phyloP scores from a whole-genome alignment of 1,284 basidiomycete genomes.

The Flammula alnicola region DNA sequence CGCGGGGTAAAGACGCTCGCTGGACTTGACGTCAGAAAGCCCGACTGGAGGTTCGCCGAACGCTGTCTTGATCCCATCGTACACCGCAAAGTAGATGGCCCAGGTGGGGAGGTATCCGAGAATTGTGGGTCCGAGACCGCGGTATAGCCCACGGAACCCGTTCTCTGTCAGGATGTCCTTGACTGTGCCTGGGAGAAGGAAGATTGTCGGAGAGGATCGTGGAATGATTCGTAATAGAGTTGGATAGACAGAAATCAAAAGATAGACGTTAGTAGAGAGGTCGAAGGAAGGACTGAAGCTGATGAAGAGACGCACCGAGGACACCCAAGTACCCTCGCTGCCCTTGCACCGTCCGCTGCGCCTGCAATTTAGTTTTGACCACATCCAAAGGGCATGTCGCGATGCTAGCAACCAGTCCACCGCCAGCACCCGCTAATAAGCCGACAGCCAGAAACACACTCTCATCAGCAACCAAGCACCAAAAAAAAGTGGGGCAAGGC shows the following conservation, averaged over 20 bases:
- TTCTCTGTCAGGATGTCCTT: slow-evolving; percentile 73
- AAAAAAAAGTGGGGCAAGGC: slow-evolving; percentile 3
- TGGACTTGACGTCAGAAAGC: slow-evolving; percentile 22
- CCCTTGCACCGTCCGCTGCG: slow-evolving; percentile 74
- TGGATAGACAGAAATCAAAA: slow-evolving; percentile 12
- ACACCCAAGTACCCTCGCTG: slow-evolving; percentile 79
- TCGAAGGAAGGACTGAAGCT: not conserved
- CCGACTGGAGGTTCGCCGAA: slow-evolving; percentile 72
- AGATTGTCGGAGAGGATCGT: not conserved
- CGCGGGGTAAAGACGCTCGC: slow-evolving; percentile 71
- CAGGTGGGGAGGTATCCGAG: slow-evolving; percentile 95
- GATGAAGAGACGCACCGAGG: slow-evolving; percentile 54
- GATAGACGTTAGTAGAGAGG: slow-evolving; percentile 22
- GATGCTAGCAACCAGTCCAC: slow-evolving; percentile 90
- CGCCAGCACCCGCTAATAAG: slow-evolving; percentile 76
- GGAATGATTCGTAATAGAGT: not conserved
- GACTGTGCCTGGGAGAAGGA: slow-evolving; percentile 61
- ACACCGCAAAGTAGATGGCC: slow-evolving; percentile 98
- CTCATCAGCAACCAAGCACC: not conserved
- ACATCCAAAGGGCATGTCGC: slow-evolving; percentile 98
- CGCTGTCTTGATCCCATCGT: slow-evolving; percentile 87
- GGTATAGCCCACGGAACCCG: slow-evolving; percentile 87
- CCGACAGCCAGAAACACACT: not conserved
- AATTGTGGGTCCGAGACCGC: slow-evolving; percentile 94
- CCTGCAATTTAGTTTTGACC: slow-evolving; percentile 96